Evolutionary conservation across 331 rosid species (phyloP).

Genomic region (Malus hybrid): DNA sequence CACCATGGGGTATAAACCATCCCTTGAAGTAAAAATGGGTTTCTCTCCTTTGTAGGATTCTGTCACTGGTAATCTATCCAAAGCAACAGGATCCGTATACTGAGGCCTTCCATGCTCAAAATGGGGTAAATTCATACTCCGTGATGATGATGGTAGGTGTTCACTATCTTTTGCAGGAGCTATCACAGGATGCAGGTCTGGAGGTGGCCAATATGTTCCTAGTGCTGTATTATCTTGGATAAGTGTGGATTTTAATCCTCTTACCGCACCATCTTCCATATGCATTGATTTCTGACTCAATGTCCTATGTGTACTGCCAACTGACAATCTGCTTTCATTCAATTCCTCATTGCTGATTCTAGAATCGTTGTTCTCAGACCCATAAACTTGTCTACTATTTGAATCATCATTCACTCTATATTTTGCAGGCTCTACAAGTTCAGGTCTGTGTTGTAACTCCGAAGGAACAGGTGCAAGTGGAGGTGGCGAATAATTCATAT

Average conservation of each 20-base stretch:
- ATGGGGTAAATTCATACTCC: conserved; percentile 24
- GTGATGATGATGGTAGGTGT: conserved; percentile 27
- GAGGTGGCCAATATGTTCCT: conserved; percentile 38
- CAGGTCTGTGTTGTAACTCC: conserved; percentile 44
- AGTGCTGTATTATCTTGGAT: conserved; percentile 24
- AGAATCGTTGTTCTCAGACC: conserved; percentile 19
- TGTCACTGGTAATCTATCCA: conserved; percentile 35
- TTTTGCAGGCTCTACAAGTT: conserved; percentile 20
- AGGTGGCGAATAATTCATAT: conserved; percentile 36
- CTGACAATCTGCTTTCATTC: conserved; percentile 31
- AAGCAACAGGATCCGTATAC: conserved; percentile 26
- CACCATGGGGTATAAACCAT: conserved; percentile 17
- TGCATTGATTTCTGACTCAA: conserved; percentile 35
- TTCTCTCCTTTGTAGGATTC: conserved; percentile 33
- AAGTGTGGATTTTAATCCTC: conserved; percentile 34
- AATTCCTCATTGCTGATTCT: conserved; percentile 38
- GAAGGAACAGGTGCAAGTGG: neutral
- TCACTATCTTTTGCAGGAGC: conserved; percentile 30
- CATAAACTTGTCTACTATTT: conserved; percentile 21
- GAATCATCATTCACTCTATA: conserved; percentile 28
- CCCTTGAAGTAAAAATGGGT: conserved; percentile 35
- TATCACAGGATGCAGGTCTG: conserved; percentile 23
- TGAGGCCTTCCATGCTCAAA: conserved; percentile 45
- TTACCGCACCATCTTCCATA: conserved; percentile 27
- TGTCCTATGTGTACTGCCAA: conserved; percentile 28